These are phyloP conservation scores for Vitis rotundifolia DNA, from an alignment of 164 flowering plant genomes.

Conservation along the genomic window DNA sequence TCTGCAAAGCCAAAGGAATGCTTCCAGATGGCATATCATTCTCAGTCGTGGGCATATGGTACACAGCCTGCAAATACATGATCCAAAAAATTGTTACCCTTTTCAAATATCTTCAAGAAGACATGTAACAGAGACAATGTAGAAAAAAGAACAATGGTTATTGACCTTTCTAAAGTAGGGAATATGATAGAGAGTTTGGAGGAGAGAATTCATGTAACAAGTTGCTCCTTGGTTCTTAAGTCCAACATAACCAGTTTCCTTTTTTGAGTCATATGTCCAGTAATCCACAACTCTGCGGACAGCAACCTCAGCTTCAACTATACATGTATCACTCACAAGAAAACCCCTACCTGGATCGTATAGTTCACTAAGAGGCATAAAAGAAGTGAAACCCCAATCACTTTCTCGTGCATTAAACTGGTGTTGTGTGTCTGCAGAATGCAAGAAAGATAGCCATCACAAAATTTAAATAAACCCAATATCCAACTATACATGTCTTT, in stretches of 20 bases:
- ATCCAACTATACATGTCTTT: too few species aligned
- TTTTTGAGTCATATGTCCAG: slow-evolving; percentile 67
- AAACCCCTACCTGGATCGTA: slow-evolving; percentile 69
- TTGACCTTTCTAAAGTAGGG: slow-evolving; percentile 72
- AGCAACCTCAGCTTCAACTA: slow-evolving; percentile 72
- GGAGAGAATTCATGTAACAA: slow-evolving; percentile 79
- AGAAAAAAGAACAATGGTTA: background rate
- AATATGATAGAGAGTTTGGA: slow-evolving; percentile 67
- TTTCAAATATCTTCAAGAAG: background rate
- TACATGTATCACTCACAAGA: slow-evolving; percentile 59
- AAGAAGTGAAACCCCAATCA: slow-evolving; percentile 85
- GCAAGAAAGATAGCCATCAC: background rate
- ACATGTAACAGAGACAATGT: background rate
- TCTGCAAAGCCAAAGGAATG: slow-evolving; percentile 68
- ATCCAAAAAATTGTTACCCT: background rate
- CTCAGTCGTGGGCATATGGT: slow-evolving; percentile 72
- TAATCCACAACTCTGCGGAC: slow-evolving; percentile 60
- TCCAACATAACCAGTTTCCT: slow-evolving; percentile 77
- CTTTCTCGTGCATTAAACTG: slow-evolving; percentile 71
- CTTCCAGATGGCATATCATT: slow-evolving; percentile 70
- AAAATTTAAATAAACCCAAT: too few species aligned
- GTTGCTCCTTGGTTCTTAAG: slow-evolving; percentile 80
- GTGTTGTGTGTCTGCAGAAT: slow-evolving; percentile 65
- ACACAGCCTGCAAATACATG: slow-evolving; percentile 53
- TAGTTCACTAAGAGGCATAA: slow-evolving; percentile 75